A percentile compares a stretch with the other conserved stretches of the same genome.
These are phyloP conservation scores for Geotrichum macrosporum DNA, from an alignment of 1,139 yeast genomes.

Conservation along the genomic window DNA sequence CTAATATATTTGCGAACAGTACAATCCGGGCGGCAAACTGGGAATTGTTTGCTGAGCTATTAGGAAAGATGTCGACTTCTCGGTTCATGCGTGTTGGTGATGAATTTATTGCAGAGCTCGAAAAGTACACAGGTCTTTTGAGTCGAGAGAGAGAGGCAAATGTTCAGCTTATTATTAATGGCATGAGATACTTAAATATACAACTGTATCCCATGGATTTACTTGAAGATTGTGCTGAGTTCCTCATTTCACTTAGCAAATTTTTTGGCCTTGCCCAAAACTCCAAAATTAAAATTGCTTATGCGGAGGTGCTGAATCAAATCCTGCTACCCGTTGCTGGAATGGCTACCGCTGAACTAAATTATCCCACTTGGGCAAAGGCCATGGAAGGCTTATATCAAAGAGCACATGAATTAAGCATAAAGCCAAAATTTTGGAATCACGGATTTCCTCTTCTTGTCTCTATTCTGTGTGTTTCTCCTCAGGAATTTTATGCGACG, in stretches of 20 bases:
- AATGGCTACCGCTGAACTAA: slow-evolving; percentile 84
- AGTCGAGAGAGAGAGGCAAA: slow-evolving; percentile 72
- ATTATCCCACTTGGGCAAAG: slow-evolving; percentile 91
- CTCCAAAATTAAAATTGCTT: slow-evolving; percentile 59
- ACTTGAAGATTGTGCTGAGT: slow-evolving; percentile 90
- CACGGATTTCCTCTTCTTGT: slow-evolving; percentile 66
- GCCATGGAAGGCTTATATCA: slow-evolving; percentile 63
- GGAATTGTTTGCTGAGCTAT: slow-evolving; percentile 82
- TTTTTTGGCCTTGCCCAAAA: slow-evolving; percentile 62
- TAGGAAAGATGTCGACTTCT: slow-evolving; percentile 86
- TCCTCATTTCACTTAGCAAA: slow-evolving; percentile 76
- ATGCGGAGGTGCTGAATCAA: slow-evolving; percentile 76
- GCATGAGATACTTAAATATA: slow-evolving; percentile 80
- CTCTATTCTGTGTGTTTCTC: slow-evolving; percentile 74
- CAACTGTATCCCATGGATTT: slow-evolving; percentile 79
- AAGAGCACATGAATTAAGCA: slow-evolving; percentile 46
- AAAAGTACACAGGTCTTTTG: slow-evolving; percentile 46
- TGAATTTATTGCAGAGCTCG: slow-evolving; percentile 87
- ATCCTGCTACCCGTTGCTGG: slow-evolving; percentile 80
- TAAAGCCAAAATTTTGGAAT: slow-evolving; percentile 62
- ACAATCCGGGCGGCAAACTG: slow-evolving; percentile 85
- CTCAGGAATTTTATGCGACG: slow-evolving; percentile 68
- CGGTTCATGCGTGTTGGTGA: slow-evolving; percentile 86
- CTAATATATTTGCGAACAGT: slow-evolving; percentile 58
- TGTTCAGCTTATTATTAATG: slow-evolving; percentile 72